phyloP scores from a whole-genome alignment of 179 eudicot species.

The Silene vulgaris region DNA sequence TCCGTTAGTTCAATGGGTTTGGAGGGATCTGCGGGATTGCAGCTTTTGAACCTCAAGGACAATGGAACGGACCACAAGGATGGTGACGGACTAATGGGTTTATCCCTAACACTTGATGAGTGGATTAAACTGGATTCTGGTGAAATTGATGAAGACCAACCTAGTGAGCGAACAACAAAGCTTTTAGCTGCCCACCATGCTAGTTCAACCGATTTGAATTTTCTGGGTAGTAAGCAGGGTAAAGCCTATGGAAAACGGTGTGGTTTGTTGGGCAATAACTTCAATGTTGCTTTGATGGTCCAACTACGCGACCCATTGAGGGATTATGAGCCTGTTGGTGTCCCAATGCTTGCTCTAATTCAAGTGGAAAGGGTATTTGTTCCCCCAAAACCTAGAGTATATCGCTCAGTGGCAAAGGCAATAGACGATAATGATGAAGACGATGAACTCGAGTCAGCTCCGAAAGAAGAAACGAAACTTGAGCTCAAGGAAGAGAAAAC shows the following conservation, averaged over 20 bases:
- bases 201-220: constrained; percentile 39
- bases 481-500: constrained; percentile 37
- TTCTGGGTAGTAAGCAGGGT: constrained; percentile 49
- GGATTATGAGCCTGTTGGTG: constrained; percentile 83
- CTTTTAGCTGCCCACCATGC: constrained; percentile 96
- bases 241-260: constrained; percentile 46
- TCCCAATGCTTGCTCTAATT: constrained; percentile 87
- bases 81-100: constrained; percentile 59
- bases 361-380: constrained; percentile 89
- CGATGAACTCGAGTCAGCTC: constrained; percentile 33
- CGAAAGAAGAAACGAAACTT: constrained; percentile 26
- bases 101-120: constrained; percentile 84
- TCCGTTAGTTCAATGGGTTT: constrained; percentile 52
- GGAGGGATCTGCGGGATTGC: constrained; percentile 88
- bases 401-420: constrained; percentile 42
- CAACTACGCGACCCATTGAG: constrained; percentile 87
- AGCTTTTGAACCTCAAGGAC: constrained; percentile 57
- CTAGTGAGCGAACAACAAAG: constrained; percentile 73
- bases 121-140: constrained; percentile 97
- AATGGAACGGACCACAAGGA: constrained; percentile 43
- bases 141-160: constrained; percentile 61
- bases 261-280: constrained; percentile 84
- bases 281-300: constrained; percentile 89
- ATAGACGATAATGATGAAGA: constrained; percentile 44
- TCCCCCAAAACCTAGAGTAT: constrained; percentile 77